Base-by-base conservation (phyloP, 1,284 basidiomycete species). In the Sporisorium iseilematis-ciliati region DNA sequence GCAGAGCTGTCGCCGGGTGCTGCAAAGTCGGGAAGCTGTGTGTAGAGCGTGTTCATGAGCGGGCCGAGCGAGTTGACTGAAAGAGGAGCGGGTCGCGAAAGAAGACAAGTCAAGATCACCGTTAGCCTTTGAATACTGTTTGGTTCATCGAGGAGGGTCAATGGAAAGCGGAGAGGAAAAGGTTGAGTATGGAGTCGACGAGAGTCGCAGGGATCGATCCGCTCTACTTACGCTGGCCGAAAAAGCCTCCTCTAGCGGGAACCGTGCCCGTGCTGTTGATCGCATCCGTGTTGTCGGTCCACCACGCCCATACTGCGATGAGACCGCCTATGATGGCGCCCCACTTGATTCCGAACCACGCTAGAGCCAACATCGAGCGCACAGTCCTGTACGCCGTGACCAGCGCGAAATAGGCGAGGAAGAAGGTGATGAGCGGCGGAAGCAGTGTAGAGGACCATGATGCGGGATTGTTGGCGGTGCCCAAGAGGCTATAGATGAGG, bases 271-370 rank as follows among this genome's bases (percentile, higher is more conserved):
- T 66, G 46, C 75, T 69, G 42, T 65, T 50, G 42, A 78, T 63
- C 10, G 75, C 75, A 38, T 73, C 75, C 10, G 64, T 57, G 20
- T 74, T 72, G 25, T 76, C 77, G 7, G 65, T 73, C 73, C 74
- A 80, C 74, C 77, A 78, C 11, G 77, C 75, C 71, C 75, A 81
- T 6, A 81, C 21, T 16, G 79, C 79, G 29, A 81, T 75, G 45
- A 64, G 48, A 12, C 50, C 66, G 14, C 77, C 77, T 16, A 81
- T 58, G 45, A 81, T 73, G 20, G 73, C 74, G 16, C 79, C 79
- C 75, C 77, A 81, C 54, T 79, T 81, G 75, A 81, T 68, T 6
- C 74, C 75, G 40, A 65, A 81, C 75, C 75, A 77, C 5, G 67
- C 75, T 4, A 81, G 48, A 4, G 55, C 40, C 35, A 81, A 21